phyloP scores from a whole-genome alignment of 192 early-diverging fungal genomes.

The Backusella luteola region DNA sequence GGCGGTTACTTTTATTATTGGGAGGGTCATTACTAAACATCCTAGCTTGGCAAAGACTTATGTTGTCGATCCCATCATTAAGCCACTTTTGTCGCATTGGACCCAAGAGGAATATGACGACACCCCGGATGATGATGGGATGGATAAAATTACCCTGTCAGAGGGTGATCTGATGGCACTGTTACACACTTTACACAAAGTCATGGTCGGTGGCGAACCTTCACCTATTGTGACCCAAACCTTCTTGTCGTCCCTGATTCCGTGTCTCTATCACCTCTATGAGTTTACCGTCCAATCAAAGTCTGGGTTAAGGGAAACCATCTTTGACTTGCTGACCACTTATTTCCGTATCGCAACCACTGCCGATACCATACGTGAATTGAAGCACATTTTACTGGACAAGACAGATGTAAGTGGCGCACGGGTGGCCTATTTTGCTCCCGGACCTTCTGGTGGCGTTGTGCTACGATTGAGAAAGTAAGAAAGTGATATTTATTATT shows the following conservation, averaged over 20 bases:
- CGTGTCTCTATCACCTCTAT: constrained; percentile 58
- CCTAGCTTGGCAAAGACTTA: constrained; percentile 45
- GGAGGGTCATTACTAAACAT: constrained; percentile 48
- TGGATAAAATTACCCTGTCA: constrained; percentile 43
- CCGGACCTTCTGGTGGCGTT: constrained; percentile 46
- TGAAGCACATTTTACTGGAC: constrained; percentile 51
- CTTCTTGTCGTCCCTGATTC: constrained; percentile 50
- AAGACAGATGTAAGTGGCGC: constrained; percentile 35
- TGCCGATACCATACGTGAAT: constrained; percentile 29
- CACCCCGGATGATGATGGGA: neutral
- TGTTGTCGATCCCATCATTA: constrained; percentile 45
- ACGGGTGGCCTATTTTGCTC: constrained; percentile 56
- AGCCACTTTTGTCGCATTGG: constrained; percentile 43
- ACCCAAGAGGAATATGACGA: constrained; percentile 9
- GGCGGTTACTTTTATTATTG: constrained; percentile 50
- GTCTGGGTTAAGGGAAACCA: constrained; percentile 41
- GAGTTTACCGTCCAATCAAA: constrained; percentile 44
- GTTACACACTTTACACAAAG: constrained; percentile 46
- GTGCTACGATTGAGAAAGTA: constrained; percentile 43
- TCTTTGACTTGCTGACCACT: constrained; percentile 44
- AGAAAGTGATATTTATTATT: constrained; percentile 12
- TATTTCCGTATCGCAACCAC: constrained; percentile 49
- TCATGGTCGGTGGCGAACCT: constrained; percentile 62
- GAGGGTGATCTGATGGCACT: constrained; percentile 44
- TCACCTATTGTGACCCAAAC: constrained; percentile 53